Evolutionary conservation across 164 flowering plant genomes (phyloP), one percentile per base, ranked within the genome.

Genomic region (Paratinospora sagittata): DNA sequence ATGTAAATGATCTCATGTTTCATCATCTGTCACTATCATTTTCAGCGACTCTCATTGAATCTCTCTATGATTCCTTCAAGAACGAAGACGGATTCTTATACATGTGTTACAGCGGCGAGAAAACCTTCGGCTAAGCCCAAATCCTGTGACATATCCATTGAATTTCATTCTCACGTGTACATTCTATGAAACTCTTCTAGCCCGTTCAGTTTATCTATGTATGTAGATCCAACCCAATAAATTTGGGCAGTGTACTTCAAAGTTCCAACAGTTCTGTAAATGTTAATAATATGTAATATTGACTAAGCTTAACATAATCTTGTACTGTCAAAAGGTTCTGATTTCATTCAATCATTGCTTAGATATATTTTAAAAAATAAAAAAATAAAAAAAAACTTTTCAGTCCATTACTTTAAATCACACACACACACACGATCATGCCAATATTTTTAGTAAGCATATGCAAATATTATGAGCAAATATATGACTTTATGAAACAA

Each of bases 51-150:
- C 79, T 87, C 68, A 77, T 88, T 84, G 86, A 86, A 21, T 60
- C 84, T 11, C 81, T 89, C 26, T 91, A 91, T 70, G 89, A 86
- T 63, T 82, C 89, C 13, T 69, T 12, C 27, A 69, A 69, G 72
- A 64, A 58, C 34, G 45, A 69, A 36, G 72, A 69, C 12, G 72
- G 72, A 5, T 69, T 93, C 72, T 80, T 93, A 33, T 93, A 93
- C 82, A 79, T 89, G 90, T 88, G 90, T 74, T 93, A 91, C 86
- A 93, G 97, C 81, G 88, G 86, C 39, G 97, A 93, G 86, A 91
- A 93, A 77, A 93, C 98, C 65, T 93, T 93, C 63, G 97, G 98
- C 21, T 74, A 72, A 67, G 37, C 66, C 13, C 49, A 61, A n/a
- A n/a, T n/a, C n/a, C 12, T 9, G 9, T n/a, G n/a, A 8, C 27